phyloP scores from a whole-genome alignment of 2,329 filamentous ascomycete species.

The Chaetomium olivaceum region DNA sequence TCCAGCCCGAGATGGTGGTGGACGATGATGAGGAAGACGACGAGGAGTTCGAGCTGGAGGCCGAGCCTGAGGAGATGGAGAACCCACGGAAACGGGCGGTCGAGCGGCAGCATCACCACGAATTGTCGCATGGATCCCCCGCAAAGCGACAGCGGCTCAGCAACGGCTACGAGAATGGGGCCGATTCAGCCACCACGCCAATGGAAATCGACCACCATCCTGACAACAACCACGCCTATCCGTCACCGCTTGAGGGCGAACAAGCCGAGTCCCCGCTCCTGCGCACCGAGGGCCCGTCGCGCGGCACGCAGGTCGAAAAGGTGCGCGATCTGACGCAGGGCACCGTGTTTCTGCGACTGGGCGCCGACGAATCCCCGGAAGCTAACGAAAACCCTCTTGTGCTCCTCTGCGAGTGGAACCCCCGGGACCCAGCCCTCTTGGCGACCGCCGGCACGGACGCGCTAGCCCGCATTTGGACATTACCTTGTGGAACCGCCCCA shows the following conservation, averaged over 20 bases:
- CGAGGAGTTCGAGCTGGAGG: conserved; percentile 41
- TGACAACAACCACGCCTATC: conserved; percentile 61
- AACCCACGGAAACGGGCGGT: conserved; percentile 54
- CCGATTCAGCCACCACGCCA: conserved; percentile 54
- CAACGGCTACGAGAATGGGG: conserved; percentile 62
- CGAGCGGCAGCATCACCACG: conserved; percentile 48
- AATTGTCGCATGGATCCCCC: conserved; percentile 55
- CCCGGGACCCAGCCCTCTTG: conserved; percentile 63
- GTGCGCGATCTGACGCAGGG: conserved; percentile 60
- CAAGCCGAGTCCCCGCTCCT: conserved; percentile 53
- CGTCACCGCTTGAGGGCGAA: conserved; percentile 63
- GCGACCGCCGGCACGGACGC: conserved; percentile 69
- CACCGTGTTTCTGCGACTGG: conserved; percentile 62
- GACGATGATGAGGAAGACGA: conserved; percentile 43
- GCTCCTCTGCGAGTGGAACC: conserved; percentile 70
- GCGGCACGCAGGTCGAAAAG: conserved; percentile 65
- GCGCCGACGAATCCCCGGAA: conserved; percentile 43
- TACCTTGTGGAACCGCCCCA: conserved; percentile 55
- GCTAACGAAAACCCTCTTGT: conserved; percentile 58
- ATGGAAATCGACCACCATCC: conserved; percentile 60
- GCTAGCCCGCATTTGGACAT: conserved; percentile 68
- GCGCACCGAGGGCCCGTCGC: conserved; percentile 62
- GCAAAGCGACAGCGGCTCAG: conserved; percentile 61
- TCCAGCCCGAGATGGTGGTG: conserved; percentile 44
- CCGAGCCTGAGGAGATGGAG: conserved; percentile 43